phyloP scores from a whole-genome alignment of 345 rosid genomes.

The Aquilaria yunnanensis region DNA sequence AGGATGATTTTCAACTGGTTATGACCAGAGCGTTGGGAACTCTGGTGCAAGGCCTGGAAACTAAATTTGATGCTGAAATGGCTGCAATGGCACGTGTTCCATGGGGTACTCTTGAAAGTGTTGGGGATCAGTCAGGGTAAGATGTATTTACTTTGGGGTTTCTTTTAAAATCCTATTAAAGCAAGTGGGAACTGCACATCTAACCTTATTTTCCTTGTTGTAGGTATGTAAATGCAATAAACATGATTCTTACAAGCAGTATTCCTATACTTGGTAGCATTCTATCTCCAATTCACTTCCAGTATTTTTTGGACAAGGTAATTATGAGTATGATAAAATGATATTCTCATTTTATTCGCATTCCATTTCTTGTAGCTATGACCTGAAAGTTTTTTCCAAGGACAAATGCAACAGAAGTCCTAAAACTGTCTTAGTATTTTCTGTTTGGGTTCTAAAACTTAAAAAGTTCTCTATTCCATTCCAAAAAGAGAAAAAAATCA shows the following conservation, averaged over 20 bases:
- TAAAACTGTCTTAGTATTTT: not conserved
- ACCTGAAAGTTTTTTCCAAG: no score
- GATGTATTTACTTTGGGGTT: constrained; percentile 1
- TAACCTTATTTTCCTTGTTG: constrained; percentile 25
- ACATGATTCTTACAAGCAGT: constrained; percentile 48
- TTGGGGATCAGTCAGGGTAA: constrained; percentile 97
- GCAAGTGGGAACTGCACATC: not conserved
- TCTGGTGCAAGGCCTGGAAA: constrained; percentile 88
- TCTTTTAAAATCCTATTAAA: no score
- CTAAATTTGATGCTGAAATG: constrained; percentile 95
- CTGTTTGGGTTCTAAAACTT: not conserved
- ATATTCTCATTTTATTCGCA: no score
- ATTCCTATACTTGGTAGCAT: constrained; percentile 63
- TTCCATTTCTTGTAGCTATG: no score
- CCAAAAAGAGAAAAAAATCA: no score
- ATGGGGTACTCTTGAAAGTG: constrained; percentile 97
- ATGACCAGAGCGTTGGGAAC: constrained; percentile 86
- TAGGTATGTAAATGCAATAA: constrained; percentile 74
- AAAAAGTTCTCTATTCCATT: no score
- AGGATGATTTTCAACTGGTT: constrained; percentile 97
- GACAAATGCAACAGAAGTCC: not conserved
- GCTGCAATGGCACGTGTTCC: constrained; percentile 93
- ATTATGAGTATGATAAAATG: not conserved
- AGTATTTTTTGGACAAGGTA: constrained; percentile 83
- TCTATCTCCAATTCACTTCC: constrained; percentile 63